Conservation (phyloP, 2,329 filamentous ascomycete species). For the Fusarium piperis region DNA sequence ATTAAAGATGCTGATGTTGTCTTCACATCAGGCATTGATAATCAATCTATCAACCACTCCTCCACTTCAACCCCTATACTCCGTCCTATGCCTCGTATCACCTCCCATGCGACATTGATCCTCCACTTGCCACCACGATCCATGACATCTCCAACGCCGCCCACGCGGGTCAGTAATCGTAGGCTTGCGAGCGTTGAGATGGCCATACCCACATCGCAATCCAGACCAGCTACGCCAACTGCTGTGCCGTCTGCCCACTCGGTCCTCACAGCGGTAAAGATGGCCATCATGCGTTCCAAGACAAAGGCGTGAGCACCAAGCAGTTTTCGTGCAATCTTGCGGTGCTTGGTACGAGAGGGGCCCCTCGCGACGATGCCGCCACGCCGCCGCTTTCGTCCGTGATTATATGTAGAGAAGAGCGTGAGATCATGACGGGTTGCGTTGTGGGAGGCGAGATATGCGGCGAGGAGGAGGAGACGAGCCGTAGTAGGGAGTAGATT, state of each 20-base stretch:
- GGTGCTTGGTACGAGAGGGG: slow-evolving; percentile 60
- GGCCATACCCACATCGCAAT: slow-evolving; percentile 69
- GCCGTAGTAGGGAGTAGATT: slow-evolving; percentile 75
- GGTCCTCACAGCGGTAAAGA: slow-evolving; percentile 72
- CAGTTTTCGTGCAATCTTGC: slow-evolving; percentile 80
- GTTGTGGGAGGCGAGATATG: slow-evolving; percentile 86
- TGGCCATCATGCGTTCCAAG: slow-evolving; percentile 80
- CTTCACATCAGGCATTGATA: slow-evolving; percentile 45
- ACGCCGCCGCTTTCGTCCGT: slow-evolving; percentile 61
- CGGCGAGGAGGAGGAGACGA: slow-evolving; percentile 77
- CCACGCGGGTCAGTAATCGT: slow-evolving; percentile 73
- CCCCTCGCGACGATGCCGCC: slow-evolving; percentile 53
- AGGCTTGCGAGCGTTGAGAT: slow-evolving; percentile 79
- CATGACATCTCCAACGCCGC: slow-evolving; percentile 68
- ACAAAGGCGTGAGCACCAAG: slow-evolving; percentile 81
- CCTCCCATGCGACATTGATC: slow-evolving; percentile 83
- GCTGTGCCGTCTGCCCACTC: slow-evolving; percentile 58
- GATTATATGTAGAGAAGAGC: slow-evolving; percentile 78
- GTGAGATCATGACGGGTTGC: slow-evolving; percentile 75
- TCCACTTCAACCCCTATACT: slow-evolving; percentile 81
- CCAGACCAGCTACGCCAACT: slow-evolving; percentile 49
- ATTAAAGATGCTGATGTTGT: not conserved
- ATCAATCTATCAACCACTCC: slow-evolving; percentile 76
- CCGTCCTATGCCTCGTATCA: slow-evolving; percentile 74
- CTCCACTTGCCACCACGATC: slow-evolving; percentile 79